Base-by-base conservation (phyloP, 768 basidiomycete species). In the Tylopilus sp. region DNA sequence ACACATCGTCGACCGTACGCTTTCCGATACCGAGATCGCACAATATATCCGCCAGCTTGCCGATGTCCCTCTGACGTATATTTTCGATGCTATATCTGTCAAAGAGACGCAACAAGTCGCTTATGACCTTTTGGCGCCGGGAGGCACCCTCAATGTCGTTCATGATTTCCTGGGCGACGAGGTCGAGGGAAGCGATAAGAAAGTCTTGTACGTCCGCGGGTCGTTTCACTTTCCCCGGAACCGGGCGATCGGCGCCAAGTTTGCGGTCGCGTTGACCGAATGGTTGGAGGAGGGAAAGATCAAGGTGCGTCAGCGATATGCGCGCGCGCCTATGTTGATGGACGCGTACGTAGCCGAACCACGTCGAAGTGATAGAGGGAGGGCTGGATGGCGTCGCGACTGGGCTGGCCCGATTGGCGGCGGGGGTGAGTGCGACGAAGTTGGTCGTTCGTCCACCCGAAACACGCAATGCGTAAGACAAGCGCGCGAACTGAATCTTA, bases 351-450 rank as follows among this genome's bases (percentile, higher is more conserved):
- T 41, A 72, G 75, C 74, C 76, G 2, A 73, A 71, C 50, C 56
- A 57, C 31, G 60, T 73, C 11, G 72, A 77, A 49, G 66, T 75
- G 9, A 48, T 78, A 16, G 65, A 67, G 0, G 62, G 64, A 22
- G 76, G 77, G 0, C 52, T 77, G n/a, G 60, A 59, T 1, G 75
- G 70, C 1, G 60, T 78, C 9, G 51, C 48, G 0, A 61, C 50
- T 31, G 74, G 69, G 4, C 37, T 78, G 45, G 57, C 66, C 36
- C 58, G 59, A 40, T 38, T 78, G 45, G 59, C 62, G 52, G 48
- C 47, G 1, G 64, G 72, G 7, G 54, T 76, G 4, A 78, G 74
- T 41, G 76, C 67, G 4, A 63, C 62, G 24, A 78, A 76, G 60
- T 44, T 77, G 14, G 57, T 78, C 8, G 67, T 63, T 3, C 66